These are phyloP conservation scores for Zizania latifolia DNA, from an alignment of 176 grass and related monocot genomes.

Conservation along the genomic window DNA sequence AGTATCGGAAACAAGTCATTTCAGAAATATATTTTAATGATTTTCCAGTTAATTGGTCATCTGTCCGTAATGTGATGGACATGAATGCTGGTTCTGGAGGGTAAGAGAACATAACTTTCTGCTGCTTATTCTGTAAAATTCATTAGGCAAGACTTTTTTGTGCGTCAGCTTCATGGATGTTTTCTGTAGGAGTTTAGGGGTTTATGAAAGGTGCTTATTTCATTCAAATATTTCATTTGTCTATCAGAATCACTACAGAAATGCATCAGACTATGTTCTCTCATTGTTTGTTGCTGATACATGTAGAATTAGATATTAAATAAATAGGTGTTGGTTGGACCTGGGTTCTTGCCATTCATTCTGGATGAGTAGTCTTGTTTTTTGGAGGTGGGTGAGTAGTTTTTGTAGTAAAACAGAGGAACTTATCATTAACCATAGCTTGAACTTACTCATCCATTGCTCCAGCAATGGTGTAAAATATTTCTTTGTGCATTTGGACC, in stretches of 20 bases:
- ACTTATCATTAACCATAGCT: neutral
- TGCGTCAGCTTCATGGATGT: neutral
- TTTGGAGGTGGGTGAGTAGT: no score
- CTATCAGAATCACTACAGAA: neutral
- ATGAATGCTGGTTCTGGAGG: conserved; percentile 93
- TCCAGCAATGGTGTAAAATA: neutral
- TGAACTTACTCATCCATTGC: neutral
- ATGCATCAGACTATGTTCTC: neutral
- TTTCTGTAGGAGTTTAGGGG: neutral
- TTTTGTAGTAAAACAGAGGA: neutral
- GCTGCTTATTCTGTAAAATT: conserved; percentile 11
- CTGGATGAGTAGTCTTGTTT: neutral
- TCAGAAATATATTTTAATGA: conserved; percentile 50
- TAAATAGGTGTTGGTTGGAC: neutral
- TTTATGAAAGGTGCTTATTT: neutral
- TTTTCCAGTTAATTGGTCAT: conserved; percentile 77
- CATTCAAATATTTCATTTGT: neutral
- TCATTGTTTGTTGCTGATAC: neutral
- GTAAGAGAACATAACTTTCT: conserved; percentile 40
- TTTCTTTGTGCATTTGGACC: neutral
- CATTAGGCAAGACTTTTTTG: neutral
- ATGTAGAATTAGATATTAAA: neutral
- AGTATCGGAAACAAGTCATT: conserved; percentile 65
- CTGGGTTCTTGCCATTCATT: conserved; percentile 2
- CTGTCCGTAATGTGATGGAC: conserved; percentile 79